These are phyloP conservation scores for Rhinocladiella mackenziei DNA, from an alignment of 2,329 filamentous ascomycete genomes.

Conservation along the genomic window DNA sequence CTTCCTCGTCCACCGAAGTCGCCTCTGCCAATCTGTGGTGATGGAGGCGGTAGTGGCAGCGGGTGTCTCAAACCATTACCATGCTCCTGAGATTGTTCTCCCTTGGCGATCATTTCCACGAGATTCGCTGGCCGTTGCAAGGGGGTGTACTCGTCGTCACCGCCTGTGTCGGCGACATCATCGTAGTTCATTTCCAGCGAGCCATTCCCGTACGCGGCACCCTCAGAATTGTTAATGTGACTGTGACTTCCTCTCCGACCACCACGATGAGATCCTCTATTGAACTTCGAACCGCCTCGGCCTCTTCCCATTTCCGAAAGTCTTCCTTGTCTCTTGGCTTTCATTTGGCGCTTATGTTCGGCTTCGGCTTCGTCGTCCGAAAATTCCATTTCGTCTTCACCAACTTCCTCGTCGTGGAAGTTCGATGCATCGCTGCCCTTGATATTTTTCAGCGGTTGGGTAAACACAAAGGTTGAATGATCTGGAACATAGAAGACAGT, in stretches of 20 bases:
- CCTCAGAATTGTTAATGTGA: conserved; percentile 10
- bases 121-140: conserved; percentile 65
- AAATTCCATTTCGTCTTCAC: conserved; percentile 84
- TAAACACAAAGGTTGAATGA: conserved; percentile 82
- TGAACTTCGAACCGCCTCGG: conserved; percentile 33
- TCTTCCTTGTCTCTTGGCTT: conserved; percentile 60
- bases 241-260: conserved; percentile 14
- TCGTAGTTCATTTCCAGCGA: conserved; percentile 59
- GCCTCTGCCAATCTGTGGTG: conserved; percentile 30
- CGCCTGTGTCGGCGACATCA: conserved; percentile 52
- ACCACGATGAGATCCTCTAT: conserved; percentile 17
- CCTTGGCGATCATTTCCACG: conserved; percentile 45
- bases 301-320: conserved; percentile 44
- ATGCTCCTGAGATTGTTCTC: conserved; percentile 19
- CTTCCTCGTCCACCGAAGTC: conserved; percentile 40
- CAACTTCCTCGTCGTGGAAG: conserved; percentile 86
- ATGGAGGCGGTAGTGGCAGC: conserved; percentile 19
- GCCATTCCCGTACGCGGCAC: conserved; percentile 29
- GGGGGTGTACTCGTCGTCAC: conserved; percentile 60
- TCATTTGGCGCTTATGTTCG: conserved; percentile 67
- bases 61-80: conserved; percentile 7
- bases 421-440: conserved; percentile 96
- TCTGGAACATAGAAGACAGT: conserved; percentile 74
- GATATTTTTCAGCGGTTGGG: conserved; percentile 68
- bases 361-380: conserved; percentile 95